phyloP scores from a whole-genome alignment of 768 basidiomycete species.

The Boletus pseudo-olivaceus region DNA sequence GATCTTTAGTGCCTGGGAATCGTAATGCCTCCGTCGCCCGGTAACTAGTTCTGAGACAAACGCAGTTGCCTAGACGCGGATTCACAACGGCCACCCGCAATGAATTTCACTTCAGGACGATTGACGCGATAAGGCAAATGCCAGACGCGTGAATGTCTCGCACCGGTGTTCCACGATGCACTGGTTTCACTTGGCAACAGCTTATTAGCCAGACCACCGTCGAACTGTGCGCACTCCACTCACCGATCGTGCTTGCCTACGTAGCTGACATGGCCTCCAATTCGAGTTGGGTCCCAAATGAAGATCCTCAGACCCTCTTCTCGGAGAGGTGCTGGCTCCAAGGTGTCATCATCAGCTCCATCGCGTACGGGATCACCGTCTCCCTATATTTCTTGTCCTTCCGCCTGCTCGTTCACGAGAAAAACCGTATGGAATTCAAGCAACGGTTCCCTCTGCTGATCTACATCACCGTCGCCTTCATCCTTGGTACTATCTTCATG shows the following conservation, averaged over 20 bases:
- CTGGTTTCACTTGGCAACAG: not conserved
- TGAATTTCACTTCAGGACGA: not conserved
- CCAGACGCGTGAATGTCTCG: not conserved
- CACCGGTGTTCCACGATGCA: not conserved
- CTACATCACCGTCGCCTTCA: conserved; percentile 5
- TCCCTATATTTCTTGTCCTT: conserved; percentile 7
- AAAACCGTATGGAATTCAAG: not conserved
- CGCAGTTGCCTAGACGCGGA: not conserved
- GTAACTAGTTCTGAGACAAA: not conserved
- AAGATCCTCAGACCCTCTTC: conserved; percentile 9
- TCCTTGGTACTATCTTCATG: conserved; percentile 19
- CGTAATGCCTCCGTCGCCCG: not conserved
- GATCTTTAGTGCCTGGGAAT: not conserved
- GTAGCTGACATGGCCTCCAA: conserved; percentile 9
- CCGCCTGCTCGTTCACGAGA: conserved; percentile 1
- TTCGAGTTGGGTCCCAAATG: conserved; percentile 17
- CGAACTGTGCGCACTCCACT: not conserved
- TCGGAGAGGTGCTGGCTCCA: conserved; percentile 21
- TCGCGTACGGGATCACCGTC: conserved; percentile 8
- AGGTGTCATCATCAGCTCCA: conserved; percentile 6
- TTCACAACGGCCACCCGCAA: not conserved
- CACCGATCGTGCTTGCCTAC: not conserved
- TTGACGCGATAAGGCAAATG: not conserved
- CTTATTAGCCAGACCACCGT: not conserved
- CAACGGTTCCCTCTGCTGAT: conserved; percentile 1